A percentile compares a stretch with the other conserved stretches of the same genome.
These are phyloP conservation scores for Monosporascus sp. DNA, from an alignment of 2,329 filamentous ascomycete genomes.

Conservation along the genomic window DNA sequence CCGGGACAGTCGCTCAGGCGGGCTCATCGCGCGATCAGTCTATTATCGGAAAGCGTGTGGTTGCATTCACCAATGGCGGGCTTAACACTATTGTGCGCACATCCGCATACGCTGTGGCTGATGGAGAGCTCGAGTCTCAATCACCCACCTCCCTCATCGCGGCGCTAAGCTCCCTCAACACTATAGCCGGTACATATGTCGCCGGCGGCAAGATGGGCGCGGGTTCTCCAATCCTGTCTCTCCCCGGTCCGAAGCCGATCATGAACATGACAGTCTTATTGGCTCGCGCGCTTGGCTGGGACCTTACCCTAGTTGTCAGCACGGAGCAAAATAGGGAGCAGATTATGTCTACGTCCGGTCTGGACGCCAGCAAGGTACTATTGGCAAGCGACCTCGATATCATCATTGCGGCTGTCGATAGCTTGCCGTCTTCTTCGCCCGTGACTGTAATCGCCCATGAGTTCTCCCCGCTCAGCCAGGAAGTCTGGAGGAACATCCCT, in stretches of 20 bases:
- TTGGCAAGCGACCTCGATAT: background rate
- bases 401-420: background rate
- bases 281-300: background rate
- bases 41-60: conserved; percentile 3
- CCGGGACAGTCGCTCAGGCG: conserved; percentile 1
- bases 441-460: conserved; percentile 6
- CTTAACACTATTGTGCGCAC: conserved; percentile 5
- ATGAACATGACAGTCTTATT: conserved; percentile 1
- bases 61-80: conserved; percentile 4
- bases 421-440: background rate
- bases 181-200: background rate
- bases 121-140: background rate
- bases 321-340: conserved; percentile 1
- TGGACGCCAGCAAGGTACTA: conserved; percentile 3
- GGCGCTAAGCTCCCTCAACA: background rate
- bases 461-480: conserved; percentile 5
- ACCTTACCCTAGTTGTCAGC: conserved; percentile 1
- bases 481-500: conserved; percentile 8
- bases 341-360: conserved; percentile 2
- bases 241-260: conserved; percentile 1
- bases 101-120: conserved; percentile 2
- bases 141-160: background rate
- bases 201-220: background rate
- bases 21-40: conserved; percentile 1
- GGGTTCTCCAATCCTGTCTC: background rate